phyloP scores from a whole-genome alignment of 2,329 filamentous ascomycete species.

The Neocatenulostroma microsporum region DNA sequence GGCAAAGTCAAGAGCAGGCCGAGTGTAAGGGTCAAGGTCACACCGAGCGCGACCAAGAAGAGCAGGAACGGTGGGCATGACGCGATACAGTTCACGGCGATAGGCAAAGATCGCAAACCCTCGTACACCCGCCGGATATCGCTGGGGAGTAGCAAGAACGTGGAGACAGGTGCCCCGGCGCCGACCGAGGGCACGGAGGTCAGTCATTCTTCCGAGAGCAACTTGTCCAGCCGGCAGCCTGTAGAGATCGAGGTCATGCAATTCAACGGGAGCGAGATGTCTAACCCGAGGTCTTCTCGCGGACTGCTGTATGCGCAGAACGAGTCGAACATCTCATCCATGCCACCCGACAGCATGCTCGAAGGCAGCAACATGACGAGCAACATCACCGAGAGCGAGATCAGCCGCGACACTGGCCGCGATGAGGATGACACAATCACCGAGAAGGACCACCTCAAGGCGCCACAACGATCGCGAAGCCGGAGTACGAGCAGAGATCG shows the following conservation, averaged over 20 bases:
- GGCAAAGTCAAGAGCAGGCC: conserved; percentile 60
- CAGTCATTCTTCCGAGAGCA: conserved; percentile 79
- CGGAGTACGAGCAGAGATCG: conserved; percentile 60
- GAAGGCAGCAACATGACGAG: conserved; percentile 46
- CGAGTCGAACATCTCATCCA: conserved; percentile 78
- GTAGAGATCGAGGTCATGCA: conserved; percentile 83
- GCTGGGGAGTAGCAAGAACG: conserved; percentile 42
- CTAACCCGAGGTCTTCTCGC: conserved; percentile 44
- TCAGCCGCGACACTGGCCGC: conserved; percentile 22
- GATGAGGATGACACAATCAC: conserved; percentile 31
- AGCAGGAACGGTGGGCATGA: conserved; percentile 49
- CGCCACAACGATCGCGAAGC: conserved; percentile 51
- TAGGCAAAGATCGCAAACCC: conserved; percentile 62
- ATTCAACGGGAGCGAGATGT: conserved; percentile 57
- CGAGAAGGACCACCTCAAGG: conserved; percentile 40
- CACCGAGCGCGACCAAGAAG: conserved; percentile 60
- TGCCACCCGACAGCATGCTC: conserved; percentile 64
- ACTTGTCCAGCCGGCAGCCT: conserved; percentile 59
- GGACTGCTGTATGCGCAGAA: conserved; percentile 58
- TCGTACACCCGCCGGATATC: conserved; percentile 63
- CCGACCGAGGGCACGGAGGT: conserved; percentile 30
- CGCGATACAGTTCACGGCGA: conserved; percentile 80
- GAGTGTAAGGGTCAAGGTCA: conserved; percentile 73
- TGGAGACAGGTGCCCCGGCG: conserved; percentile 25
- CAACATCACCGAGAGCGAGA: conserved; percentile 35